phyloP scores from a whole-genome alignment of 1,139 yeast species.

The Candida gigantensis region DNA sequence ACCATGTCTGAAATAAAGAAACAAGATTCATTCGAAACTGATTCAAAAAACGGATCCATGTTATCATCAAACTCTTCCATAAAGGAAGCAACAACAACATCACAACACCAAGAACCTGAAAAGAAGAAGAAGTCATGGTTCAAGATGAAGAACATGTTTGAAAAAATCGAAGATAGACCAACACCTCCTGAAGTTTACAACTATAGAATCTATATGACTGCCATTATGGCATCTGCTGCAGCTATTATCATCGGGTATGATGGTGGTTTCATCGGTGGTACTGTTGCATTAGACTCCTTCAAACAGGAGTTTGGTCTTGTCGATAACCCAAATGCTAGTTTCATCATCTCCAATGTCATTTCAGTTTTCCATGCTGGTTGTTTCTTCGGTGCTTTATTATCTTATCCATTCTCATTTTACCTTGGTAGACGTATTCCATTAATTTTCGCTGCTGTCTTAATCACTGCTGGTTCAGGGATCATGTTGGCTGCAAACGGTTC shows the following conservation, averaged over 20 bases:
- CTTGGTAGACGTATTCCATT: conserved; percentile 39
- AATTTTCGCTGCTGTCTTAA: conserved; percentile 33
- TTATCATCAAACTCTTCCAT: conserved; percentile 1
- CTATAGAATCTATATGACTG: conserved; percentile 35
- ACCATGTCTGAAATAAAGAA: neutral
- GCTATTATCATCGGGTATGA: conserved; percentile 45
- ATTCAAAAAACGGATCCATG: conserved; percentile 1
- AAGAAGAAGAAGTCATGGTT: conserved; percentile 7
- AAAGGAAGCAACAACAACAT: neutral
- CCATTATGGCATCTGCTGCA: conserved; percentile 42
- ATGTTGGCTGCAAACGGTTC: conserved; percentile 37
- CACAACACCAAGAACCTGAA: no score
- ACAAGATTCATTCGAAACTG: neutral
- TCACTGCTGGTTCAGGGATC: conserved; percentile 41
- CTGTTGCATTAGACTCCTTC: conserved; percentile 41
- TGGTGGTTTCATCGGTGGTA: conserved; percentile 47
- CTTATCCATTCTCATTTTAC: conserved; percentile 41
- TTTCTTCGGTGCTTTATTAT: conserved; percentile 44
- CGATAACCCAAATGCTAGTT: conserved; percentile 23
- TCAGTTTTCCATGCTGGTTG: conserved; percentile 48
- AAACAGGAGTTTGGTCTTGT: conserved; percentile 37
- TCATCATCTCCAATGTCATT: conserved; percentile 36
- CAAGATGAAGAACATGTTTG: conserved; percentile 29
- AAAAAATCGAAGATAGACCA: conserved; percentile 39
- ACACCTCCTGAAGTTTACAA: conserved; percentile 44